A percentile compares a stretch with the other conserved stretches of the same genome.
Conservation (phyloP, 139 green algal species). For the Raphidocelis subcapitata region DNA sequence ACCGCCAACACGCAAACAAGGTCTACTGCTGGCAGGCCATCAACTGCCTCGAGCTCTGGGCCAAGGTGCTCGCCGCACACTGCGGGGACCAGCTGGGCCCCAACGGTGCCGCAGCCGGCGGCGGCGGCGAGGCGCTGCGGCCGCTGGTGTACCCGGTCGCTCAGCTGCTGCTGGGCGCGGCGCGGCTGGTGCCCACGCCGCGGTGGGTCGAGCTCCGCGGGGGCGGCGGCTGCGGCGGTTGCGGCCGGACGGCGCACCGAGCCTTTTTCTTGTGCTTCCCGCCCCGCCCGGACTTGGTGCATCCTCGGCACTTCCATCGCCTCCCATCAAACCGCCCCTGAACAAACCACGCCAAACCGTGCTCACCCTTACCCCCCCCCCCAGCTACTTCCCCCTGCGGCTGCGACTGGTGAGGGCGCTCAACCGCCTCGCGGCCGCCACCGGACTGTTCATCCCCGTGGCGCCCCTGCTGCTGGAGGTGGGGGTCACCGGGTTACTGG, state of each 20-base stretch:
- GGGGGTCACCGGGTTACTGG: no score
- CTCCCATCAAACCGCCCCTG: no score
- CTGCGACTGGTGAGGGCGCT: constrained; percentile 67
- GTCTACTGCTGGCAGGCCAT: constrained; percentile 80
- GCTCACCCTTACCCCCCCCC: no score
- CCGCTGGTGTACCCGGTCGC: constrained; percentile 87
- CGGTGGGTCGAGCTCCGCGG: no score
- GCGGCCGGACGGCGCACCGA: no score
- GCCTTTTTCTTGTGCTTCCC: no score
- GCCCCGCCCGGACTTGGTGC: no score
- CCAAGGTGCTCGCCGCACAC: constrained; percentile 51
- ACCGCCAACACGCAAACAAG: background rate
- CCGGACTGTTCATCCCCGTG: constrained; percentile 76
- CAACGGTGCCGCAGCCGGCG: background rate
- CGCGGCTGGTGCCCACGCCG: constrained; percentile 84
- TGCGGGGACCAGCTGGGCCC: constrained; percentile 31
- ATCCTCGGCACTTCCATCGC: no score
- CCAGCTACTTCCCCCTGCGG: constrained; percentile 90
- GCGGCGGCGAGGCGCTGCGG: constrained; percentile 44
- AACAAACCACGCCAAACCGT: no score
- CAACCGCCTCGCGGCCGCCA: constrained; percentile 45
- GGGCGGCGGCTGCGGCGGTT: no score
- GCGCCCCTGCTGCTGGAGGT: constrained; percentile 82
- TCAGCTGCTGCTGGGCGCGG: constrained; percentile 76
- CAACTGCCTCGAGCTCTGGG: constrained; percentile 93